These are phyloP conservation scores for Hyphopichia pseudoburtonii DNA, from an alignment of 1,139 yeast genomes.

Conservation along the genomic window DNA sequence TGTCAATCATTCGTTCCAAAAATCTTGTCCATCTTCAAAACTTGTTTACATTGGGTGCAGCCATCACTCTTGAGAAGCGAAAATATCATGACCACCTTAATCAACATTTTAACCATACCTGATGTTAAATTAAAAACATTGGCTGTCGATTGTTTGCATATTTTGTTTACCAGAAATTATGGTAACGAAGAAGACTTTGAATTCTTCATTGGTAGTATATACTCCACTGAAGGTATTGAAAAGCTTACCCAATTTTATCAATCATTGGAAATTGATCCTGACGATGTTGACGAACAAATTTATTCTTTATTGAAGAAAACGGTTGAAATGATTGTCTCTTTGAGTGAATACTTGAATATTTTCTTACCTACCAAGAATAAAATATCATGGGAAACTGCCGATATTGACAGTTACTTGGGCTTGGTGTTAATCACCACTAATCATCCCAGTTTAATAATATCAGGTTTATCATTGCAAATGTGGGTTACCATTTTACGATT, in stretches of 20 bases:
- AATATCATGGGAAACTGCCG: constrained; percentile 51
- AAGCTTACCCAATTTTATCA: constrained; percentile 67
- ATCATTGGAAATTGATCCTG: constrained; percentile 63
- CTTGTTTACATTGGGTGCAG: constrained; percentile 89
- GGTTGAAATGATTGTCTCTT: constrained; percentile 89
- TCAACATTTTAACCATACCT: constrained; percentile 58
- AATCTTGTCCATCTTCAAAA: constrained; percentile 78
- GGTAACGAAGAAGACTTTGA: constrained; percentile 70
- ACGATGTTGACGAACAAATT: constrained; percentile 73
- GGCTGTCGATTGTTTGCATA: constrained; percentile 89
- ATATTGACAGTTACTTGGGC: constrained; percentile 62
- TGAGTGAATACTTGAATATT: constrained; percentile 72
- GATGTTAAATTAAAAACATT: constrained; percentile 71
- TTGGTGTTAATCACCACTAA: constrained; percentile 78
- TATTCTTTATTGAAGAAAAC: constrained; percentile 84
- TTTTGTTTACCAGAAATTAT: constrained; percentile 81
- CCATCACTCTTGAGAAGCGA: constrained; percentile 71
- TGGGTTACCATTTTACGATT: constrained; percentile 90
- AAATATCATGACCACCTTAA: constrained; percentile 65
- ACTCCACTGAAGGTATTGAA: constrained; percentile 67
- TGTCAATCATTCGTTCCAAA: constrained; percentile 58
- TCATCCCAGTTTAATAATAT: constrained; percentile 84
- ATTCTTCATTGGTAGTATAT: constrained; percentile 77
- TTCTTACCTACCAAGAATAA: constrained; percentile 35
- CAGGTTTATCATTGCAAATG: constrained; percentile 87